phyloP scores from a whole-genome alignment of 129 eudicot species.

The Flaveria ramosissima region DNA sequence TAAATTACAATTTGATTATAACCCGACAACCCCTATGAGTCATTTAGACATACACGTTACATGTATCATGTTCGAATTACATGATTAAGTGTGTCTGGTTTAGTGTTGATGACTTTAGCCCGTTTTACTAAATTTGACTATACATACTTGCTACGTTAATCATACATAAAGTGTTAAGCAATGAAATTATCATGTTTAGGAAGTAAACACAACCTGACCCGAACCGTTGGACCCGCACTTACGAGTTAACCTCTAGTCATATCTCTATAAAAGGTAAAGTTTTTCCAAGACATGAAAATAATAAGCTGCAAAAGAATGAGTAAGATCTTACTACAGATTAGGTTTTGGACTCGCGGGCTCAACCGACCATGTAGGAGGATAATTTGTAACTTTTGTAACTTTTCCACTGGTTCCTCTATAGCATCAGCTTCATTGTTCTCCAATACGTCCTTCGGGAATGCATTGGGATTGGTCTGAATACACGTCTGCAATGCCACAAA shows the following conservation, averaged over 20 bases:
- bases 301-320: no score
- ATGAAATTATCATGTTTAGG: background rate
- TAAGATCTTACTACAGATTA: slow-evolving; percentile 39
- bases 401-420: slow-evolving; percentile 46
- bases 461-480: slow-evolving; percentile 69
- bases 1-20: no score
- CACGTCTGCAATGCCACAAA: slow-evolving; percentile 82
- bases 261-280: slow-evolving; percentile 25
- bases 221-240: background rate
- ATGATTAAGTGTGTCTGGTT: no score
- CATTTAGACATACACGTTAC: no score
- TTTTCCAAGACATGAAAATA: no score
- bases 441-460: slow-evolving; percentile 68
- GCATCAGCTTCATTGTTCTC: slow-evolving; percentile 47
- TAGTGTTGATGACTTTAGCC: background rate
- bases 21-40: no score
- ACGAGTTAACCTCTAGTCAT: background rate
- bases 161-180: background rate
- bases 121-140: background rate
- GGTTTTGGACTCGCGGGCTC: slow-evolving; percentile 45
- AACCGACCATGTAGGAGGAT: slow-evolving; percentile 66
- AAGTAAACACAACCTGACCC: background rate
- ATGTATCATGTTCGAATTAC: no score
- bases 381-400: slow-evolving; percentile 52
- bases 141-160: background rate